Evolutionary conservation across 2,329 filamentous ascomycete genomes (phyloP), one percentile per base, ranked within the genome.

Genomic region (Phaeosphaeriaceae sp.): DNA sequence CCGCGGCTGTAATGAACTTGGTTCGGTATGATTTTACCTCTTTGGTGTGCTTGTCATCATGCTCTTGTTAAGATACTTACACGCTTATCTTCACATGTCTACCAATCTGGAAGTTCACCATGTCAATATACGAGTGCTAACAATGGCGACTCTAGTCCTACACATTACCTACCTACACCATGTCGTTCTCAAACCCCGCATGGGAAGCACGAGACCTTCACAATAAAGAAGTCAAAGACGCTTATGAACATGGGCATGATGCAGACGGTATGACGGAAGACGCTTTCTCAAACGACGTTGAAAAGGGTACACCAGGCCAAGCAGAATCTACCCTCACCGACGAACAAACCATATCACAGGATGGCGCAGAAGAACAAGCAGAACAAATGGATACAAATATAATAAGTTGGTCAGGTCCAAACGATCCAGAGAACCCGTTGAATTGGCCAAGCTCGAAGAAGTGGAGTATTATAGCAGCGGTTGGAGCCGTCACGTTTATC

Each of bases 401-500:
- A 7, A 61, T 72, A 16, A 66, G 67, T 36, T 72, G 70, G 70
- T 65, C 69, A 35, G 67, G 66, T 0, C 64, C 64, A 4, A 66
- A 75, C 38, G 72, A 76, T 41, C 72, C 73, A 9, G 55, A 59
- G 13, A 76, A 76, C 40, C 74, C 74, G 12, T 53, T 68, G 46
- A 76, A 76, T 41, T 76, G 73, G 74, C 35, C 66, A 4, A 35
- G 41, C n/a, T 54, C 35, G 21, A 71, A 62, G 53, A 75, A 75
- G 58, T 75, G 73, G 72, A 45, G 53, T 6, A 68, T 72, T 21
- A 63, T 76, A 30, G 61, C 52, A 16, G 55, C 67, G 18, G 52
- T 76, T 12, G 68, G 67, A 12, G 50, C 59, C 21, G 60, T 73
- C 8, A 75, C 74, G 0, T 62, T 77, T 33, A 65, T 76, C 46